A percentile compares a stretch with the other conserved stretches of the same genome.
Evolutionary conservation across 495 filamentous ascomycete species (phyloP).

Genomic region (Lophiotrema nucula): DNA sequence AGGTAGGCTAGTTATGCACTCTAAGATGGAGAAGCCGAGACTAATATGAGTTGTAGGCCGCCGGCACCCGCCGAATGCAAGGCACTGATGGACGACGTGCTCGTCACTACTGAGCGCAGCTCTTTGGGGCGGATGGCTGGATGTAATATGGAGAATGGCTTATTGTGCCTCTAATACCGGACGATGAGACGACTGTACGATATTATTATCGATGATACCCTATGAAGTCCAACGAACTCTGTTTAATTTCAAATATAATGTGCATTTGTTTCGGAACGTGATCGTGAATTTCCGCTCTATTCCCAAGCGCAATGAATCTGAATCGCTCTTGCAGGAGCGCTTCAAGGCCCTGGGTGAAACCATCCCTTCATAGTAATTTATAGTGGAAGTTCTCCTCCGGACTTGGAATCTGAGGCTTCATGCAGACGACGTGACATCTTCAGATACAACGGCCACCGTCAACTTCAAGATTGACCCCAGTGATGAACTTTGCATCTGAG

Average conservation of each 20-base stretch:
- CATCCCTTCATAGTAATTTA: no score
- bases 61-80: slow-evolving; percentile 68
- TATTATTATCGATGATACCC: slow-evolving; percentile 24
- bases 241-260: background rate
- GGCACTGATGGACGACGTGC: slow-evolving; percentile 65
- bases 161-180: no score
- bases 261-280: no score
- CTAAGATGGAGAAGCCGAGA: slow-evolving; percentile 5
- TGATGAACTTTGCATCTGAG: slow-evolving; percentile 67
- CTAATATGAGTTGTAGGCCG: slow-evolving; percentile 56
- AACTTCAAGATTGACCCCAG: slow-evolving; percentile 63
- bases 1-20: slow-evolving; percentile 46
- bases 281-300: no score
- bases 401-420: no score
- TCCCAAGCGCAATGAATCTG: no score
- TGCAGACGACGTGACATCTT: no score
- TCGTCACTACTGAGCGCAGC: slow-evolving; percentile 1
- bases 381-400: no score
- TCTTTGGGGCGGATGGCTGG: no score
- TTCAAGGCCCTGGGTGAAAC: no score
- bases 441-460: slow-evolving; percentile 51
- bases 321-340: no score
- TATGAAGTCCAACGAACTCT: background rate
- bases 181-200: slow-evolving; percentile 21
- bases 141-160: no score